Conservation (phyloP, 306 rosid species). For the Dalbergia cultrata region DNA sequence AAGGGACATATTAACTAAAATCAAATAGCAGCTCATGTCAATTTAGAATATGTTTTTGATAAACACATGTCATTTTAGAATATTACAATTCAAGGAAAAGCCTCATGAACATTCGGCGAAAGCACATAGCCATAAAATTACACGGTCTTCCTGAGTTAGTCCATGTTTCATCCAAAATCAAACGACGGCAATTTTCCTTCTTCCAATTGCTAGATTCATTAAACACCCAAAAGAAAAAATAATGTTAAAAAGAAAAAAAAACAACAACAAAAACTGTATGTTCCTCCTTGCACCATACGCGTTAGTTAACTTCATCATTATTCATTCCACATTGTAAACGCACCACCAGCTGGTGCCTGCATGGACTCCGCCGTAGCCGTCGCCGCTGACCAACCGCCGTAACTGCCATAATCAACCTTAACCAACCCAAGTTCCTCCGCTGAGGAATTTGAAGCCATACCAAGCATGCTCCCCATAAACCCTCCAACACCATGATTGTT, state of each 20-base stretch:
- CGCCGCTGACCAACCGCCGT: slow-evolving; percentile 64
- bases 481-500: slow-evolving; percentile 44
- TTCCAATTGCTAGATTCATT: slow-evolving; percentile 16
- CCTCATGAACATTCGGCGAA: neutral
- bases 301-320: slow-evolving; percentile 26
- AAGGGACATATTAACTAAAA: neutral
- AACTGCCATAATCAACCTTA: slow-evolving; percentile 77
- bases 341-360: slow-evolving; percentile 62
- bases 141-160: neutral
- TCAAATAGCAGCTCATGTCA: neutral
- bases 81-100: neutral
- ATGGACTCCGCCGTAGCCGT: slow-evolving; percentile 60
- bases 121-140: neutral
- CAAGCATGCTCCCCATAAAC: slow-evolving; percentile 55
- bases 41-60: neutral
- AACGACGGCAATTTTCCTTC: slow-evolving; percentile 39
- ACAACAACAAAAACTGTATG: slow-evolving; percentile 36
- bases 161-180: slow-evolving; percentile 43
- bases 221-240: neutral
- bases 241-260: neutral
- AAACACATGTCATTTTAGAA: neutral
- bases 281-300: slow-evolving; percentile 8
- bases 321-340: slow-evolving; percentile 89
- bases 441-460: slow-evolving; percentile 39
- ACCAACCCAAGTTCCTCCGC: slow-evolving; percentile 71